Evolutionary conservation across 2,329 filamentous ascomycete genomes (phyloP), one percentile per base, ranked within the genome.

Genomic region (Diaporthe sp.): DNA sequence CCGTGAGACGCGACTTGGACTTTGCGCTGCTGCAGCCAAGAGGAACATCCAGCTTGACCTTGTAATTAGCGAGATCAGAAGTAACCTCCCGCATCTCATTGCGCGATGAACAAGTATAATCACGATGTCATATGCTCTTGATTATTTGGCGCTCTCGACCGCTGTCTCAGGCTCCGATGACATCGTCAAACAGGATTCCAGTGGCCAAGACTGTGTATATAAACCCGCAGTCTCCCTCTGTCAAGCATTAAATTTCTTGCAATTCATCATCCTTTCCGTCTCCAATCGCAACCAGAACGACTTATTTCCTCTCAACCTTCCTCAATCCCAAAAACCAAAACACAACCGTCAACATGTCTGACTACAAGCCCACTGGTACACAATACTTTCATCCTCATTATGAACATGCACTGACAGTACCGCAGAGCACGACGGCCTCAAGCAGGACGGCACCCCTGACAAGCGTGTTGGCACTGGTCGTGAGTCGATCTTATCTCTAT

Each of bases 291-390:
- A 22, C 15, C 4, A 49, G 10, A 65, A 13, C 2, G 6, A 67
- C 12, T 1, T 2, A 2, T 4, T 57, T 68, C 49, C 31, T 10
- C 12, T 44, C 3, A 44, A 17, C 12, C 42, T 15, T 44, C 42
- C 12, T 17, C 42, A 15, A 17, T 44, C 12, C 4, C 31, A 22
- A 42, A 6, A 8, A 28, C 4, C 31, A 3, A 28, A 51, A 39
- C 39, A 10, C 22, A 19, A 7, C 13, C 49, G 10, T 22, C 59
- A 67, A 58, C 4, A 73, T 74, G 61, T 67, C 72, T 28, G 72
- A 74, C 61, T 74, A 74, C 59, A 74, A 74, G 37, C 72, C 61
- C 9, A 74, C 61, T 17, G 72, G 72, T 74, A 58, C 8, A 25
- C 12, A 7, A 34, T 6, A 2, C 22, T 17, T 10, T 51, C 6